A percentile compares a stretch with the other conserved stretches of the same genome.
phyloP scores from a whole-genome alignment of 148 eudicot species.

The Camellia granthamiana region DNA sequence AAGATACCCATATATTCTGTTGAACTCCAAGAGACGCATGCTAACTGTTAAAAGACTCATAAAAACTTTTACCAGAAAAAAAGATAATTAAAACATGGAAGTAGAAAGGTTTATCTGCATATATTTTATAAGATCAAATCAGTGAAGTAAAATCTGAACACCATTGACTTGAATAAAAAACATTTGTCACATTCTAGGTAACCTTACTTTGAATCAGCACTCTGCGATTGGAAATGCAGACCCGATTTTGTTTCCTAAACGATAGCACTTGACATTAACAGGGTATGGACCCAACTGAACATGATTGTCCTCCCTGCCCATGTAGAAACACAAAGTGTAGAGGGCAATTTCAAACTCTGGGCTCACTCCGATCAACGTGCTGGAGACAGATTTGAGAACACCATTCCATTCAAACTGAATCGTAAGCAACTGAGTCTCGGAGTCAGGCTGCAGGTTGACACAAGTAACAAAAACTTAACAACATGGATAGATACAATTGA shows the following conservation, averaged over 20 bases:
- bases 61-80: not conserved
- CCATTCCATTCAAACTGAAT: slow-evolving; percentile 97
- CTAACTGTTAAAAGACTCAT: too few species aligned
- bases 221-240: slow-evolving; percentile 89
- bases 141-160: not conserved
- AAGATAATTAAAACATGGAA: not conserved
- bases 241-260: slow-evolving; percentile 71
- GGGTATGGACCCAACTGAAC: slow-evolving; percentile 84
- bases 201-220: slow-evolving; percentile 20
- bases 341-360: slow-evolving; percentile 93
- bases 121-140: not conserved
- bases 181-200: not conserved
- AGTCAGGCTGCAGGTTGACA: slow-evolving; percentile 71
- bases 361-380: slow-evolving; percentile 91
- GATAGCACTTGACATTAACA: slow-evolving; percentile 90
- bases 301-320: slow-evolving; percentile 77
- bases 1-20: too few species aligned
- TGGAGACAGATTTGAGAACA: slow-evolving; percentile 75
- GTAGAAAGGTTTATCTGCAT: too few species aligned
- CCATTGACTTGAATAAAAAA: not conserved
- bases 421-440: slow-evolving; percentile 83
- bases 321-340: slow-evolving; percentile 84
- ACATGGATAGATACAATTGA: not conserved
- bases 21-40: too few species aligned
- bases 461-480: not conserved